Evolutionary conservation across 1,284 basidiomycete genomes (phyloP).

Genomic region (Microbotryomycetes sp.): DNA sequence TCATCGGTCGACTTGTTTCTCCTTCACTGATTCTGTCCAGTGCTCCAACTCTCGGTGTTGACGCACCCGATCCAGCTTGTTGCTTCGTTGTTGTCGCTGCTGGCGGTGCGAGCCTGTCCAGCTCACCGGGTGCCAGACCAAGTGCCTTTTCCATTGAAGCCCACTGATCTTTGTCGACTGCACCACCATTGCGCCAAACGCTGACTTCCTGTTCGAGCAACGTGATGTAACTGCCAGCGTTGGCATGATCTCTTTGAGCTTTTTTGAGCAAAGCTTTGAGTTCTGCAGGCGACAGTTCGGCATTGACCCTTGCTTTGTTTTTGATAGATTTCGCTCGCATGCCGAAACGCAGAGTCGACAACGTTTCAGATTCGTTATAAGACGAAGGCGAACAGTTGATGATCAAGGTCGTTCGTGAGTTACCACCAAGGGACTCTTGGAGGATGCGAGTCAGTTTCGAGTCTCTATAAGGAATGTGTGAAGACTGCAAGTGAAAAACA

Average conservation of each 20-base stretch:
- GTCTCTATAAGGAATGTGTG: constrained; percentile 97
- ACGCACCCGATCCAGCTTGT: constrained; percentile 44
- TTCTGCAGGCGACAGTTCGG: constrained; percentile 92
- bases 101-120: constrained; percentile 41
- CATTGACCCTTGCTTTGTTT: constrained; percentile 98
- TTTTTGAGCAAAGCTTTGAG: constrained; percentile 88
- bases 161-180: constrained; percentile 82
- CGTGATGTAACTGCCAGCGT: constrained; percentile 80
- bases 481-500: constrained; percentile 57
- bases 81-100: constrained; percentile 46
- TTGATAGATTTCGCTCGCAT: constrained; percentile 96
- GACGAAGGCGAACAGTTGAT: constrained; percentile 98
- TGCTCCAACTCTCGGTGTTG: constrained; percentile 35
- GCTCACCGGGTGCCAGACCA: constrained; percentile 34
- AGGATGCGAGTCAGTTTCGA: constrained; percentile 98
- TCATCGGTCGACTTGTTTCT: constrained; percentile 63
- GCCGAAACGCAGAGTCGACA: constrained; percentile 97
- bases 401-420: constrained; percentile 96
- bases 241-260: constrained; percentile 75
- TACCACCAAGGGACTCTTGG: constrained; percentile 99
- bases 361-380: constrained; percentile 93
- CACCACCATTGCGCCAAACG: constrained; percentile 81
- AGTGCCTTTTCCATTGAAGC: constrained; percentile 59
- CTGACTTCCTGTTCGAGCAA: constrained; percentile 85
- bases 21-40: constrained; percentile 47